Base-by-base conservation (phyloP, 1,284 basidiomycete genomes). In the Ceratobasidium sp. region DNA sequence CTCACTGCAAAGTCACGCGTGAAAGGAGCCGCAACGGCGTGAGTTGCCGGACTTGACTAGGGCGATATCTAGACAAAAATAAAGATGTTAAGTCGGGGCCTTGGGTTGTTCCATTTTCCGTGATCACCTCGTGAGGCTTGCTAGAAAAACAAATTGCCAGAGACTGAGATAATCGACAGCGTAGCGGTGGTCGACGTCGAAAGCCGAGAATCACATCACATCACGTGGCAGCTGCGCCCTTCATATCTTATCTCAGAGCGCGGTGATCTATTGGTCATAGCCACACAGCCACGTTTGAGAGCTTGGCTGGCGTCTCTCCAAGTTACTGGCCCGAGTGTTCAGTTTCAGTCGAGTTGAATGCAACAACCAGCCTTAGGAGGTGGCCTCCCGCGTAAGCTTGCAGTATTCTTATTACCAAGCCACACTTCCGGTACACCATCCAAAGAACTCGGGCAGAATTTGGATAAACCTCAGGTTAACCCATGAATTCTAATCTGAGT, bases 131-230 rank as follows among this genome's bases (percentile, higher is more conserved):
- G 63, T 64, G 42, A 46, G 42, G 40, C 3, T 23, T 46, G 23
- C 26, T 39, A 42, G 18, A 42, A 7, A 18, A 13, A 5, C 7
- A 10, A 26, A 42, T 20, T 64, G 39, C 42, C 10, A 23, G 18
- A 64, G 42, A 33, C 12, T 9, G 9, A 64, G 40, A 40, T 46
- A 3, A 39, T 58, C 46, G 39, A 23, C 2, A 53, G 28, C 33
- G 26, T 28, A 56, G 51, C 23, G 73, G 20, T 76, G 73, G 73
- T 76, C 73, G 73, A 67, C 61, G 73, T 76, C 73, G 73, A 76
- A 33, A 76, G 61, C 73, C 73, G 63, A 67, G 73, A 76, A 76
- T 76, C 73, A 76, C 73, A 76, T 76, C 73, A 76, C 40, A 58
- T 76, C 73, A 76, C 73, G 73, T 76, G 73, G 73, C 73, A 76